phyloP scores from a whole-genome alignment of 331 rosid species.

The Erythrophleum ivorense region DNA sequence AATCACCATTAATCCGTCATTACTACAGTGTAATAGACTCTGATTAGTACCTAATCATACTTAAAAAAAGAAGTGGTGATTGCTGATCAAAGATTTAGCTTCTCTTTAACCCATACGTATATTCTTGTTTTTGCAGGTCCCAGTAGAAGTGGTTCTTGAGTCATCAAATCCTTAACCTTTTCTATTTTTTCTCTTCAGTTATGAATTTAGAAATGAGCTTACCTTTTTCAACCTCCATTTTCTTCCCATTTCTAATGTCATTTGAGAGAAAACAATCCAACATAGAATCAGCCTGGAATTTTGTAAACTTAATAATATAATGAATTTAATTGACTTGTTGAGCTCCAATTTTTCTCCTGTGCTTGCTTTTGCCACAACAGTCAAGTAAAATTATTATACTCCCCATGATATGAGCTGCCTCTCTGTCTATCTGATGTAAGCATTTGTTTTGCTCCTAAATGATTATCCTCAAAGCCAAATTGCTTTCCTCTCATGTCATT shows the following conservation, averaged over 20 bases:
- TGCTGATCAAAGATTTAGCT: constrained; percentile 54
- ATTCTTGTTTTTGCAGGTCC: constrained; percentile 44
- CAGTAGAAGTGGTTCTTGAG: constrained; percentile 68
- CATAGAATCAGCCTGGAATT: constrained; percentile 48
- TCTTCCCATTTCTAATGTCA: constrained; percentile 49
- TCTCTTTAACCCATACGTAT: constrained; percentile 40
- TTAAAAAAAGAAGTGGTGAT: constrained; percentile 43
- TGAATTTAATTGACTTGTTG: constrained; percentile 68
- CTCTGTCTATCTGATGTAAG: constrained; percentile 59
- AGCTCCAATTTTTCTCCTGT: constrained; percentile 39
- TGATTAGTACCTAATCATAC: constrained; percentile 53
- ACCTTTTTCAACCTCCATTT: constrained; percentile 42
- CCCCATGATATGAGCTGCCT: constrained; percentile 58
- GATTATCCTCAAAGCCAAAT: constrained; percentile 70
- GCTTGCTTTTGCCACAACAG: constrained; percentile 59
- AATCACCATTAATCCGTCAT: constrained; percentile 38
- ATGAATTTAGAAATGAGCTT: constrained; percentile 34
- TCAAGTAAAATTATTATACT: constrained; percentile 61
- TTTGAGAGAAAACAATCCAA: constrained; percentile 43
- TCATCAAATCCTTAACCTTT: constrained; percentile 54
- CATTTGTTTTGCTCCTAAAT: constrained; percentile 57
- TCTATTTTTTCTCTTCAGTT: constrained; percentile 21
- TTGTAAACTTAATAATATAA: constrained; percentile 45
- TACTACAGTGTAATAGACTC: constrained; percentile 27
- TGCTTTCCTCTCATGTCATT: constrained; percentile 34